A percentile compares a stretch with the other conserved stretches of the same genome.
phyloP scores from a whole-genome alignment of 257 asterid genomes.

The Coffea canephora region DNA sequence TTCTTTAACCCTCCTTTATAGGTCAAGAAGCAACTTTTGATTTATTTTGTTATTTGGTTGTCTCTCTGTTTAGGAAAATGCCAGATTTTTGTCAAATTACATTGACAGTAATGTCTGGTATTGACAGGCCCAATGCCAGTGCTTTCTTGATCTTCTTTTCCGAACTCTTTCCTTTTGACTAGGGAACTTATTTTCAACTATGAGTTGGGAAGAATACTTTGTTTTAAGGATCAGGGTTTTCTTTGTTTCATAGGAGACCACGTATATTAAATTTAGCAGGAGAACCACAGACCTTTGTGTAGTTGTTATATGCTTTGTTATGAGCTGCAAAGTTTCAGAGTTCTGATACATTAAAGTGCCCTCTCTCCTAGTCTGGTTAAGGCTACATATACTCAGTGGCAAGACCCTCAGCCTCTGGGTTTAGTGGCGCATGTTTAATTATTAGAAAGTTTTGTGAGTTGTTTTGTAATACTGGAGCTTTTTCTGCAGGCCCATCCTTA shows the following conservation, averaged over 20 bases:
- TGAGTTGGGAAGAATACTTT: not conserved
- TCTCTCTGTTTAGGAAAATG: not conserved
- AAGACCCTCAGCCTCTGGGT: not conserved
- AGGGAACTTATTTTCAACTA: not conserved
- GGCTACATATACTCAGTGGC: not conserved
- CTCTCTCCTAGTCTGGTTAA: not conserved
- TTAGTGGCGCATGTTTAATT: not conserved
- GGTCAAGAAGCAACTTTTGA: not conserved
- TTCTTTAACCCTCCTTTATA: not conserved
- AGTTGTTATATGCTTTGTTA: not conserved
- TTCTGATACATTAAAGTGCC: not conserved
- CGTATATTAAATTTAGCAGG: not conserved
- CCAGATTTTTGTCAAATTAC: not conserved
- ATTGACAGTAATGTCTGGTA: not conserved
- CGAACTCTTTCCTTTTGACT: not conserved
- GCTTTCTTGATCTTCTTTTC: not conserved
- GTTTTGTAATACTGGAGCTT: not conserved
- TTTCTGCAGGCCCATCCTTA: constrained; percentile 85
- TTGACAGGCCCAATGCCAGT: not conserved
- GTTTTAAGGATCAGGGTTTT: not conserved
- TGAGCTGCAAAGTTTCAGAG: not conserved
- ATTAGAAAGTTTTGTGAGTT: not conserved
- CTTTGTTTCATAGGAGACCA: not conserved
- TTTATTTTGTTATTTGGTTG: too few species aligned
- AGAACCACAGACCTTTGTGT: not conserved